Percentiles rank a stretch among this genome's conserved stretches.
phyloP scores from a whole-genome alignment of 1,284 basidiomycete genomes.

The Cystobasidiaceae sp. region DNA sequence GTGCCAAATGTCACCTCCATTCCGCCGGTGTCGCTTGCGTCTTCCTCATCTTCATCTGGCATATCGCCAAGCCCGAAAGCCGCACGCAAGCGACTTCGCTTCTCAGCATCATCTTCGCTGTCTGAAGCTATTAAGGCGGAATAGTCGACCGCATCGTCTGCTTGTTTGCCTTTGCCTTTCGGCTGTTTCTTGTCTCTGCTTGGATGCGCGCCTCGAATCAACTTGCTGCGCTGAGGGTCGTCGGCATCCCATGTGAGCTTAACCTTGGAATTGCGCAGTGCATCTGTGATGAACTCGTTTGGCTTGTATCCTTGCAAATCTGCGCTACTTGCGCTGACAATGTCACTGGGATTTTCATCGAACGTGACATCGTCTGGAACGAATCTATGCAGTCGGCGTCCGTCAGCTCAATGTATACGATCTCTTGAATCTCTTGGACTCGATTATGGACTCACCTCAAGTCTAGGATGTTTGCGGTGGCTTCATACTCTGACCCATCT shows the following conservation, averaged over 20 bases:
- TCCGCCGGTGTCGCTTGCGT: constrained; percentile 44
- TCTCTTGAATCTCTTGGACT: background rate
- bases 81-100: constrained; percentile 20
- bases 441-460: constrained; percentile 51
- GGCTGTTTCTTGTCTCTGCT: constrained; percentile 40
- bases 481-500: constrained; percentile 92
- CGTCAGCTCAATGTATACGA: background rate
- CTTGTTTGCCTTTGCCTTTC: constrained; percentile 54
- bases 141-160: constrained; percentile 86
- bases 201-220: constrained; percentile 57
- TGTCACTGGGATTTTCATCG: constrained; percentile 59
- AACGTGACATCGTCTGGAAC: constrained; percentile 91
- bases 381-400: constrained; percentile 55
- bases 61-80: constrained; percentile 37
- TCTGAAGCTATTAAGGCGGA: constrained; percentile 74
- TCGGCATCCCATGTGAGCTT: constrained; percentile 99
- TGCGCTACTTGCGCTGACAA: constrained; percentile 64
- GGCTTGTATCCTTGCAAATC: constrained; percentile 65
- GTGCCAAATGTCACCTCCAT: constrained; percentile 93
- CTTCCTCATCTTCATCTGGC: constrained; percentile 18
- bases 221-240: constrained; percentile 72
- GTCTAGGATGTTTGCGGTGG: constrained; percentile 94
- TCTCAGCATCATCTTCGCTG: constrained; percentile 52
- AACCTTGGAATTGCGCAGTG: constrained; percentile 96
- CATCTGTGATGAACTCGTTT: constrained; percentile 90